Evolutionary conservation across 345 rosid genomes (phyloP).

Genomic region (Moringa oleifera): DNA sequence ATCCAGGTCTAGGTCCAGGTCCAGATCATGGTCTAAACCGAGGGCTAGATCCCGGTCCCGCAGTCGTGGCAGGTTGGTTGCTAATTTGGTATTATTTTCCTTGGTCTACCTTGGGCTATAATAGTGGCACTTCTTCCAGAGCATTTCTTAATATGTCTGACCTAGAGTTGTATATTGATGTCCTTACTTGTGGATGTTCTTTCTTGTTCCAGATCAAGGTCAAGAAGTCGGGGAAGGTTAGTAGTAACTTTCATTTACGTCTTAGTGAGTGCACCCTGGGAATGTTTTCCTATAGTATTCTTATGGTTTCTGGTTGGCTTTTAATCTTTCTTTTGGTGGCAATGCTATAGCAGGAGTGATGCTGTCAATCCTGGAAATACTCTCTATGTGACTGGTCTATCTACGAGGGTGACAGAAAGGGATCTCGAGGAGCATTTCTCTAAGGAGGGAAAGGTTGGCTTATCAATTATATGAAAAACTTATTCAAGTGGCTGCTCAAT

Average conservation of each 20-base stretch:
- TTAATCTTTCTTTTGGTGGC: neutral
- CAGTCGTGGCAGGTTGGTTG: slow-evolving; percentile 84
- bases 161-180: neutral
- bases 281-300: neutral
- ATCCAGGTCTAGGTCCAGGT: slow-evolving; percentile 44
- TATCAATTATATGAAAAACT: neutral
- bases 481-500: too few relatives aligned
- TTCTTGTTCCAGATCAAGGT: slow-evolving; percentile 49
- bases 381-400: slow-evolving; percentile 92
- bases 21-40: slow-evolving; percentile 60
- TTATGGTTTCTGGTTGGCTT: neutral
- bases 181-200: neutral
- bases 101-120: slow-evolving; percentile 3
- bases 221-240: slow-evolving; percentile 83
- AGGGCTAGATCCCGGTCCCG: slow-evolving; percentile 63
- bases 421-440: slow-evolving; percentile 91
- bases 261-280: neutral
- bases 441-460: slow-evolving; percentile 94
- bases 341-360: slow-evolving; percentile 36
- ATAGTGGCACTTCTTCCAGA: neutral
- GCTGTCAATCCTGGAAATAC: slow-evolving; percentile 64
- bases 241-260: slow-evolving; percentile 16
- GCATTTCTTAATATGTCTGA: neutral
- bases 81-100: slow-evolving; percentile 1
- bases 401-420: slow-evolving; percentile 86